Evolutionary conservation across 306 rosid species (phyloP).

Genomic region (Senna siamea): DNA sequence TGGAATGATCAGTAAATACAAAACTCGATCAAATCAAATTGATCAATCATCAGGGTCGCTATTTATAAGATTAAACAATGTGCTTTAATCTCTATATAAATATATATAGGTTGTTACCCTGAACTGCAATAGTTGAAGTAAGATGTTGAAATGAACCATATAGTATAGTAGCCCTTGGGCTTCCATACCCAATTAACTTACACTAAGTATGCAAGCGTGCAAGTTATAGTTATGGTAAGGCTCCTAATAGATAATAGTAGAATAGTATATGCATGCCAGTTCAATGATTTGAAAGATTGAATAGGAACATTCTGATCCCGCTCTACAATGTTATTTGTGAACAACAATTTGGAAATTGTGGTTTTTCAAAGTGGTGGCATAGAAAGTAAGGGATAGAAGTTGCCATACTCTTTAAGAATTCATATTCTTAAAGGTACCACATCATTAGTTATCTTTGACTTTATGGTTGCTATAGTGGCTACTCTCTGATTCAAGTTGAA

Average conservation of each 20-base stretch:
- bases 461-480: not conserved
- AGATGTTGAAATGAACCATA: slow-evolving; percentile 21
- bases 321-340: not conserved
- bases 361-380: slow-evolving; percentile 8
- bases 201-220: slow-evolving; percentile 33
- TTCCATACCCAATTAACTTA: slow-evolving; percentile 16
- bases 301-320: not conserved
- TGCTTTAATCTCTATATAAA: not conserved
- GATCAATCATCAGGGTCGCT: not conserved
- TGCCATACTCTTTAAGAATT: not conserved
- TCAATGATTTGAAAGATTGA: slow-evolving; percentile 4
- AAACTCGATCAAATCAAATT: slow-evolving; percentile 16
- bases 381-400: not conserved
- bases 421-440: not conserved
- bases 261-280: too few species aligned
- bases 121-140: slow-evolving; percentile 39
- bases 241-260: not conserved
- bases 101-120: slow-evolving; percentile 24
- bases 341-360: not conserved
- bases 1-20: not conserved
- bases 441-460: not conserved
- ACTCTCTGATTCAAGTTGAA: not conserved
- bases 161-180: slow-evolving; percentile 2
- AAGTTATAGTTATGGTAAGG: not conserved
- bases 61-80: slow-evolving; percentile 26